phyloP scores from a whole-genome alignment of 2,329 filamentous ascomycete species.

The Colletotrichum graminicola region DNA sequence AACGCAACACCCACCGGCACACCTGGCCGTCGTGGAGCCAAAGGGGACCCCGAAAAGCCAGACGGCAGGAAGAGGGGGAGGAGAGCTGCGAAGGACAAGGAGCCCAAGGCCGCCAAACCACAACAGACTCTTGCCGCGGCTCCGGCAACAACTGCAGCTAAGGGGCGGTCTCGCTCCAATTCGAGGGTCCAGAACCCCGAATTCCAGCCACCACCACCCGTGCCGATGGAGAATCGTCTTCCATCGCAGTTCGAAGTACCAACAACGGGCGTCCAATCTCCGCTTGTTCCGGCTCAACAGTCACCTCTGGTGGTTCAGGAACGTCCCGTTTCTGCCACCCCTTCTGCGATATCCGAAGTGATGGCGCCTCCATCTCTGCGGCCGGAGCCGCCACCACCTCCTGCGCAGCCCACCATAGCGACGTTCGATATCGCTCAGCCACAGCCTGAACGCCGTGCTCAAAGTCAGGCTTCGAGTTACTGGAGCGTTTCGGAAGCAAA shows the following conservation, averaged over 20 bases:
- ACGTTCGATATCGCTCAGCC: conserved; percentile 64
- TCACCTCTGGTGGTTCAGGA: conserved; percentile 48
- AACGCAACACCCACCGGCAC: conserved; percentile 69
- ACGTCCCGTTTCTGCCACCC: conserved; percentile 50
- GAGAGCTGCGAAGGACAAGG: conserved; percentile 55
- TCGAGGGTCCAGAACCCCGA: conserved; percentile 64
- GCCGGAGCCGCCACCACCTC: conserved; percentile 64
- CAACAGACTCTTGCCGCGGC: conserved; percentile 59
- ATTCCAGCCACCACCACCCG: conserved; percentile 52
- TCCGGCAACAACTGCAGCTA: conserved; percentile 55
- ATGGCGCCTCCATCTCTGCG: conserved; percentile 69
- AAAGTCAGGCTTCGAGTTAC: conserved; percentile 79
- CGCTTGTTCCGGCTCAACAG: conserved; percentile 52
- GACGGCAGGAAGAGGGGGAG: conserved; percentile 57
- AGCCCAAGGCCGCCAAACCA: conserved; percentile 56
- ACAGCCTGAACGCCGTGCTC: conserved; percentile 63
- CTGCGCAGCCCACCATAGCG: conserved; percentile 60
- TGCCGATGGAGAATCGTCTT: conserved; percentile 56
- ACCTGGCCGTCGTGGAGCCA: conserved; percentile 65
- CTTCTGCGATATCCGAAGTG: conserved; percentile 62
- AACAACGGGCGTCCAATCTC: conserved; percentile 57
- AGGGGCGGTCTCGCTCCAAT: conserved; percentile 67
- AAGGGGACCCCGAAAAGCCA: conserved; percentile 58
- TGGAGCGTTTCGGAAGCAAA: conserved; percentile 87
- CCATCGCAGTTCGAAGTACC: conserved; percentile 60